Percentiles rank a stretch among this genome's conserved stretches.
Evolutionary conservation across 2,329 filamentous ascomycete species (phyloP).

Genomic region (Paracoccidioides brasiliensis): DNA sequence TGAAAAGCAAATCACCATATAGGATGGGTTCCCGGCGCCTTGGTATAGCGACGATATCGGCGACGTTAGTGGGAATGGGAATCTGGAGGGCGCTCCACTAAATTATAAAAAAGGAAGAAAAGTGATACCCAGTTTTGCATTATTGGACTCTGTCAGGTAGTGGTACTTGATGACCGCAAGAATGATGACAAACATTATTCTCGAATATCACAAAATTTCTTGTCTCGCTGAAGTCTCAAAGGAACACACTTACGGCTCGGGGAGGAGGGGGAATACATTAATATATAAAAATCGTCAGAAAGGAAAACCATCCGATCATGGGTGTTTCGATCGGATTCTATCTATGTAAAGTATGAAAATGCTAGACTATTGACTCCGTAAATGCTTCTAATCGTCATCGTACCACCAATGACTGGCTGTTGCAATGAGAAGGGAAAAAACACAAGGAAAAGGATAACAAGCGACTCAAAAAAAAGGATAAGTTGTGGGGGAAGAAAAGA

Average conservation of each 20-base stretch:
- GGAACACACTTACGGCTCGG: neutral
- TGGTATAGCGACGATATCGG: slow-evolving; percentile 55
- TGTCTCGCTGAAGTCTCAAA: neutral
- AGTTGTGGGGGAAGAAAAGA: slow-evolving; percentile 14
- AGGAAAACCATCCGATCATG: slow-evolving; percentile 1
- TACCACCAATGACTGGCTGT: neutral
- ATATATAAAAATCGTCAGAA: neutral
- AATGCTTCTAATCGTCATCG: slow-evolving; percentile 1
- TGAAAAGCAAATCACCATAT: slow-evolving; percentile 56
- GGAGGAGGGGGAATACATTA: neutral
- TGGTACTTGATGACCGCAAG: no score
- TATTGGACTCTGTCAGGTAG: no score
- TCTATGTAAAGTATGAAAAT: slow-evolving; percentile 8
- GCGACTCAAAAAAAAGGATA: neutral
- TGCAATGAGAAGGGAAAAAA: slow-evolving; percentile 6
- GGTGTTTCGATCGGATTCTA: slow-evolving; percentile 11
- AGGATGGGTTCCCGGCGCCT: slow-evolving; percentile 57
- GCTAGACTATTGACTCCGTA: slow-evolving; percentile 4
- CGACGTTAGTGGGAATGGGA: slow-evolving; percentile 55
- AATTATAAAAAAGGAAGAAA: neutral
- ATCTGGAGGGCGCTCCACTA: slow-evolving; percentile 46
- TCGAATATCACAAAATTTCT: no score
- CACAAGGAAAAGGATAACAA: slow-evolving; percentile 6
- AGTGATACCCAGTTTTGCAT: no score
- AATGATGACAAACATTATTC: no score